These are phyloP conservation scores for Tetrapisispora fleetii DNA, from an alignment of 805 yeast genomes.

Conservation along the genomic window DNA sequence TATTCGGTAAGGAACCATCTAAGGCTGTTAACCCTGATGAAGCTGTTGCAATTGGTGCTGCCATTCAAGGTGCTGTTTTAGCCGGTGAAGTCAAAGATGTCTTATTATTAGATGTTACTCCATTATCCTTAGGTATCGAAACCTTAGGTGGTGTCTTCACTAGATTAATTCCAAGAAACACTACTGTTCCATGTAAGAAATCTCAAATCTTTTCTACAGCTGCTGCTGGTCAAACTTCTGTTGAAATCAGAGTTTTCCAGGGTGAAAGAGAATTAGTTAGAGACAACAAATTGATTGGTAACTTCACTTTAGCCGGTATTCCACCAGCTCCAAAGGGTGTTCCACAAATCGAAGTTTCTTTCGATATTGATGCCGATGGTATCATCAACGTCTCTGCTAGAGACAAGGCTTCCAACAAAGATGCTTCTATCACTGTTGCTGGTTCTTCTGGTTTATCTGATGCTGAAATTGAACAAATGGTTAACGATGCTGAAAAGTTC, in stretches of 20 bases:
- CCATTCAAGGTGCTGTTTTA: conserved; percentile 96
- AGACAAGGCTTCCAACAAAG: conserved; percentile 91
- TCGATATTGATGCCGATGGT: conserved; percentile 95
- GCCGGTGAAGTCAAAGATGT: conserved; percentile 91
- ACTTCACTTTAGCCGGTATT: conserved; percentile 90
- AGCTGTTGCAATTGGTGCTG: conserved; percentile 99
- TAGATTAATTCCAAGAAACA: conserved; percentile 85
- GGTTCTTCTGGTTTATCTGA: conserved; percentile 88
- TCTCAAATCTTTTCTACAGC: conserved; percentile 94
- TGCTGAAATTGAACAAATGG: conserved; percentile 96
- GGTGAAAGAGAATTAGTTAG: conserved; percentile 94
- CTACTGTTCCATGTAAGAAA: conserved; percentile 91
- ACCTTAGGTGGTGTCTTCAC: conserved; percentile 98
- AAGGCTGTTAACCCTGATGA: conserved; percentile 98
- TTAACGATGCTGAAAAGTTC: conserved; percentile 89
- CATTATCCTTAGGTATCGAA: conserved; percentile 91
- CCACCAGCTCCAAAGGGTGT: conserved; percentile 99
- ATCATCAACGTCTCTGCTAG: conserved; percentile 89
- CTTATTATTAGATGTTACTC: conserved; percentile 85
- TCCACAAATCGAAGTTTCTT: conserved; percentile 96
- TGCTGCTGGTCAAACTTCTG: conserved; percentile 93
- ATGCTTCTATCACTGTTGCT: conserved; percentile 82
- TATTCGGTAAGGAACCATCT: conserved; percentile 92
- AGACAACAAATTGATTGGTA: conserved; percentile 93
- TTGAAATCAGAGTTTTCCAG: conserved; percentile 84